A percentile compares a stretch with the other conserved stretches of the same genome.
Evolutionary conservation across 768 basidiomycete species (phyloP).

Genomic region (Hericium alpestre): DNA sequence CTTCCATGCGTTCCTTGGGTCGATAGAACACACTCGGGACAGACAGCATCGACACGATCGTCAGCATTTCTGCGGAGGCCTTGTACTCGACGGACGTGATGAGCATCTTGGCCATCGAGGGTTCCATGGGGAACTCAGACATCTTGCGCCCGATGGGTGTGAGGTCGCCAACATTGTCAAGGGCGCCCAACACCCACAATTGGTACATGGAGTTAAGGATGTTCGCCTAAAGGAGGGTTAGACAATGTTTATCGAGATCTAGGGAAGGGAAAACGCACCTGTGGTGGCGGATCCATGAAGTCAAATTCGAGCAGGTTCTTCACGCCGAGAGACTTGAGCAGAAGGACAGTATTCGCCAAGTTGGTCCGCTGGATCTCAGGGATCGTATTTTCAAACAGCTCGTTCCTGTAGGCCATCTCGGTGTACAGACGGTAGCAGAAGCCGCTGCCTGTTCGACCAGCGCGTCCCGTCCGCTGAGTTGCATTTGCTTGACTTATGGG

Average conservation of each 20-base stretch:
- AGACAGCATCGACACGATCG: constrained; percentile 97
- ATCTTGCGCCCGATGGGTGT: constrained; percentile 90
- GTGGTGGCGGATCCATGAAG: constrained; percentile 99
- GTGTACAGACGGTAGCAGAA: constrained; percentile 96
- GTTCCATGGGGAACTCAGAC: constrained; percentile 99
- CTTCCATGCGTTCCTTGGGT: constrained; percentile 94
- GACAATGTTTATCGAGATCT: too few species aligned
- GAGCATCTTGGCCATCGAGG: constrained; percentile 97
- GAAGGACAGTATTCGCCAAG: constrained; percentile 88
- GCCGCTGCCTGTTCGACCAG: constrained; percentile 91
- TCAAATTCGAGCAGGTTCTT: constrained; percentile 97
- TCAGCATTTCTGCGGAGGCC: constrained; percentile 93
- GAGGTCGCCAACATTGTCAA: constrained; percentile 95
- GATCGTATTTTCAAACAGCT: constrained; percentile 90
- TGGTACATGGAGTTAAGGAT: constrained; percentile 99
- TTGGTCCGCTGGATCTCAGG: constrained; percentile 99
- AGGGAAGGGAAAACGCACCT: constrained; percentile 34
- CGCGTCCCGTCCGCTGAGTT: constrained; percentile 90
- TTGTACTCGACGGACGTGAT: constrained; percentile 89
- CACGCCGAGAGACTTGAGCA: constrained; percentile 92
- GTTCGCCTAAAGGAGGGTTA: constrained; percentile 50
- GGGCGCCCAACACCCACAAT: constrained; percentile 94
- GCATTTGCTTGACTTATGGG: constrained; percentile 99
- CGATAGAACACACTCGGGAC: constrained; percentile 97
- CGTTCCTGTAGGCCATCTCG: constrained; percentile 93